These are phyloP conservation scores for Tuber calosporum DNA, from an alignment of 495 filamentous ascomycete genomes.

Conservation along the genomic window DNA sequence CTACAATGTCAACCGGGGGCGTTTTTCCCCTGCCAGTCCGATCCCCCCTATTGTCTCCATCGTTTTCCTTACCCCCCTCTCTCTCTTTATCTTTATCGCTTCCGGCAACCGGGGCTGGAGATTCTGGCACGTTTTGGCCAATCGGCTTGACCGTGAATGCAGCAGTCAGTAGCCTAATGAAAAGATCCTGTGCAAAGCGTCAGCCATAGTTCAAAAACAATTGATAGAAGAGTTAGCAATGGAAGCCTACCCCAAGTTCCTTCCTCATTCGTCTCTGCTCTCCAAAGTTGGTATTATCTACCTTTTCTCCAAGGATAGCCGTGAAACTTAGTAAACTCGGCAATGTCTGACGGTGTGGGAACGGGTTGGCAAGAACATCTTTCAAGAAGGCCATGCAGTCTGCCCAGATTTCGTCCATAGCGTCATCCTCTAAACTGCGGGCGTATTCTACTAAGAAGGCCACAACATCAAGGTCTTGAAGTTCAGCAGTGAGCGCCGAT, in stretches of 20 bases:
- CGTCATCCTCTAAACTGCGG: constrained; percentile 84
- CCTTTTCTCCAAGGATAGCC: constrained; percentile 80
- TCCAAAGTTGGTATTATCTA: constrained; percentile 95
- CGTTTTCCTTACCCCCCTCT: constrained; percentile 17
- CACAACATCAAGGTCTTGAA: constrained; percentile 74
- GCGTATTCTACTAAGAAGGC: constrained; percentile 85
- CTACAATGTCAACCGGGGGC: constrained; percentile 65
- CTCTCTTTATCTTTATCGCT: constrained; percentile 7
- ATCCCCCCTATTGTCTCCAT: constrained; percentile 15
- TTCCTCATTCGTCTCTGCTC: constrained; percentile 90
- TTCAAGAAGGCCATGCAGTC: constrained; percentile 88
- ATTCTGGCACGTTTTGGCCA: constrained; percentile 43
- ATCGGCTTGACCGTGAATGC: constrained; percentile 82
- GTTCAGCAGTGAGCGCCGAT: constrained; percentile 75
- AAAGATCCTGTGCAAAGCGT: constrained; percentile 61
- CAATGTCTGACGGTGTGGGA: constrained; percentile 86
- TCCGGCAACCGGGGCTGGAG: constrained; percentile 25
- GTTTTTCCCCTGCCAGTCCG: constrained; percentile 42
- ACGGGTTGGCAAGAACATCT: constrained; percentile 86
- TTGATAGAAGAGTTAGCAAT: constrained; percentile 3
- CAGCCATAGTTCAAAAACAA: constrained; percentile 18
- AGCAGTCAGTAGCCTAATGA: constrained; percentile 77
- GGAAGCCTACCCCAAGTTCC: constrained; percentile 70
- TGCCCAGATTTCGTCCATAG: constrained; percentile 98
- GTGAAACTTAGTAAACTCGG: constrained; percentile 83